Base-by-base conservation (phyloP, 352 stramenopile genomes). In the Phytophthora pinifolia region DNA sequence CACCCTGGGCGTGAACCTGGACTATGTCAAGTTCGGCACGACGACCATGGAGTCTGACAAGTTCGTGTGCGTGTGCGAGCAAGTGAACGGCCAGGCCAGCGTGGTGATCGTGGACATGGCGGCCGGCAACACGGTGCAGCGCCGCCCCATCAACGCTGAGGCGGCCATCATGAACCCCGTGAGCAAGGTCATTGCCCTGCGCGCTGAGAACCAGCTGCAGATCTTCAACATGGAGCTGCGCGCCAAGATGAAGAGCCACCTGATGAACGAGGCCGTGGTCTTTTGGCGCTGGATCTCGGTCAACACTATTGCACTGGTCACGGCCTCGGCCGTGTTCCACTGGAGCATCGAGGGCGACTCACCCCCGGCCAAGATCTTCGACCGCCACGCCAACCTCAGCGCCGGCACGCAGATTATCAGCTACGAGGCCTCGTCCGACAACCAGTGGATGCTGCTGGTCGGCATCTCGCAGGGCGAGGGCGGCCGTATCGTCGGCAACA, bases 151-250 rank as follows among this genome's bases (percentile, higher is more conserved):
- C 64, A 97, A 98, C 61, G 97, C 97, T 5, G 97, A 99, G 68
- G 97, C 97, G n/a, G 97, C 97, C 44, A 98, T 99, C 56, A 99
- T 99, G 98, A 99, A 99, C 81, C 98, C 98, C n/a, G 83, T 96
- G 36, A 88, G 81, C 65, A 95, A 95, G 66, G 85, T 95, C 13
- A 95, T 95, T 55, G 85, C 85, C 17, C 47, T 95, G 51, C 79
- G 85, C 20, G 82, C 86, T n/a, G 84, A 93, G 59, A 93, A 93
- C 63, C 96, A 96, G 68, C 88, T 99, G 61, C 98, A 99, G 83
- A 98, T 99, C 63, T 99, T 99, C 82, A 99, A 99, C 79, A 92
- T 99, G 58, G 97, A 99, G 64, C 82, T 98, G n/a, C 97, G 98
- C 39, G 81, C 85, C n/a, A 99, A 99, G 78, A 92, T 99, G 76